These are phyloP conservation scores for Peronospora farinosa DNA, from an alignment of 352 stramenopile genomes.

Conservation along the genomic window DNA sequence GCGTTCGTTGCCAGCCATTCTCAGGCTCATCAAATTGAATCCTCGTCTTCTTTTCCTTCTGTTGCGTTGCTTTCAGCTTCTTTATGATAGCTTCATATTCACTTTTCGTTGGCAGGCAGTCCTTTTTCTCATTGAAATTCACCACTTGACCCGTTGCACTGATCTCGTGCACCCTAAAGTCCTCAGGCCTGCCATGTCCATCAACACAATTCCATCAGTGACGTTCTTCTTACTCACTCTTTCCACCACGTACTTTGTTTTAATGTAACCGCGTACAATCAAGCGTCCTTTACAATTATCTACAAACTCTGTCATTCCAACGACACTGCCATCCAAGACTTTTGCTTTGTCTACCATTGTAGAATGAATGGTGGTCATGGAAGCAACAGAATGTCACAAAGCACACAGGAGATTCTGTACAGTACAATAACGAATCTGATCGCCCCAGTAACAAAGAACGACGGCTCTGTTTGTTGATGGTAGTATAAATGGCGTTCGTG, in stretches of 20 bases:
- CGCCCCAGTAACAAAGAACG: too few species aligned
- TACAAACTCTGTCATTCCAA: conserved; percentile 51
- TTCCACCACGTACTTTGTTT: conserved; percentile 32
- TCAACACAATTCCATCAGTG: conserved; percentile 3
- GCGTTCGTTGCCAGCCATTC: conserved; percentile 41
- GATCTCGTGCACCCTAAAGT: conserved; percentile 76
- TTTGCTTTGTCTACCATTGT: not conserved
- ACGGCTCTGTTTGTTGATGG: too few species aligned
- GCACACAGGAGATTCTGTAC: not conserved
- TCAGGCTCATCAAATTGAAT: conserved; percentile 48
- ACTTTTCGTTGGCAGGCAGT: conserved; percentile 28
- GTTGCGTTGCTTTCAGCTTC: conserved; percentile 23
- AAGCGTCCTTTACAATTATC: conserved; percentile 5
- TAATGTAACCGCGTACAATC: conserved; percentile 35
- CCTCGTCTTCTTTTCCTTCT: conserved; percentile 35
- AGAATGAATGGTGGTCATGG: not conserved
- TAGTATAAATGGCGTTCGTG: too few species aligned
- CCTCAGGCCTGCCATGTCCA: conserved; percentile 26
- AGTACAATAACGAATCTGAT: too few species aligned
- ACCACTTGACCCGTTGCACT: conserved; percentile 35
- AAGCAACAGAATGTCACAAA: not conserved
- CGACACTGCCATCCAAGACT: conserved; percentile 16
- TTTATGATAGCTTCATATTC: conserved; percentile 35
- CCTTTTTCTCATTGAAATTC: conserved; percentile 21
- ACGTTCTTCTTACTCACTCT: not conserved